Base-by-base conservation (phyloP, 139 green algal species). In the Closterium sp. region DNA sequence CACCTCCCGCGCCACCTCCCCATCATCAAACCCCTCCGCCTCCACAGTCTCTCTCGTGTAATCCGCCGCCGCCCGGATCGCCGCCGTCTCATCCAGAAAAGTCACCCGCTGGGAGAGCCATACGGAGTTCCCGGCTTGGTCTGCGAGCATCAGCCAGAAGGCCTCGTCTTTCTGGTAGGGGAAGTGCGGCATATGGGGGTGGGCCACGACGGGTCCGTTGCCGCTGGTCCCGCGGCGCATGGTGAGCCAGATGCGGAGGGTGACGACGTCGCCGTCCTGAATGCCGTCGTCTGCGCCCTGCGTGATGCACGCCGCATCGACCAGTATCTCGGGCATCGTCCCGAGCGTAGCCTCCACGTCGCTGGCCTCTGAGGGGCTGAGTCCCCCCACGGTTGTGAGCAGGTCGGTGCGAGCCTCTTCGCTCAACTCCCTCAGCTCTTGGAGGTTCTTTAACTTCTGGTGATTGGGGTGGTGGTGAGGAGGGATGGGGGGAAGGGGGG, bases 71-170 rank as follows among this genome's bases (percentile, higher is more conserved):
- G 90, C 38, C 22, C 29, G 27, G 30, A 91, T 29, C 24, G 86
- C 92, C 21, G 38, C 92, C 29, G n/a, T 30, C 4, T 94, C 92
- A 86, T 94, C 92, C 27, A 89, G 28, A n/a, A 93, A 94, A 6
- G 45, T 94, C 19, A 94, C 62, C 4, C 38, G 32, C 42, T 93
- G 90, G 28, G 90, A 93, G 9, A 93, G 28, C 90, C 90, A 93
- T 5, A 70, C 31, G 31, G 34, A 42, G 91, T 95, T 95, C 27
- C 42, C 17, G 6, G 85, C 92, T 17, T 86, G 24, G 91, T 95
- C 93, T 11, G 89, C 93, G 9, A 95, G 31, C 28, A 95, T 38
- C n/a, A 95, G 93, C 92, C 89, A 96, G 95, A 92, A 96, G 38
- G 28, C 73, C 94, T 96, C 94, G 79, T 94, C 94, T 45, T 96